Evolutionary conservation across 108 stramenopile genomes (phyloP).

Genomic region (Hondaea fermentalgiana): DNA sequence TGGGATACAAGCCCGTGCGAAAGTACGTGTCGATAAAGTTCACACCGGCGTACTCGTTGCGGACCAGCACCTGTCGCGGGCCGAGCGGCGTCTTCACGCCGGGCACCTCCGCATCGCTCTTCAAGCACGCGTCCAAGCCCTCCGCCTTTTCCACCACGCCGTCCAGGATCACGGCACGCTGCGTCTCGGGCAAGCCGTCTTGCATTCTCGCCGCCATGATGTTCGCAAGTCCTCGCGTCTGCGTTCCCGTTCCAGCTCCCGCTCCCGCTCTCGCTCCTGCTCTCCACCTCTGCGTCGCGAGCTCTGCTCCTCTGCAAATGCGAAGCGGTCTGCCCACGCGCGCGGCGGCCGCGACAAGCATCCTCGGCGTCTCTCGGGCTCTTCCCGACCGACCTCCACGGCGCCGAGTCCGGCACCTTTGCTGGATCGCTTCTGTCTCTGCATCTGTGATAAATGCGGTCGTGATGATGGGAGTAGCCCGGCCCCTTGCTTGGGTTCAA

Average conservation of each 20-base stretch:
- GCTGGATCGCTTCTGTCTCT: not conserved
- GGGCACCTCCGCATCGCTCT: not conserved
- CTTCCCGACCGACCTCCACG: no score
- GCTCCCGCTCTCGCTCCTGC: no score
- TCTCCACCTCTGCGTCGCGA: no score
- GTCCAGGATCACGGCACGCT: slow-evolving; percentile 54
- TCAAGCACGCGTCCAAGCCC: not conserved
- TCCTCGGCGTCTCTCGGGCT: no score
- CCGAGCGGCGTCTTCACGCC: not conserved
- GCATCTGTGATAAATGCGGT: not conserved
- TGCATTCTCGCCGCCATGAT: slow-evolving; percentile 62
- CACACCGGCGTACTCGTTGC: slow-evolving; percentile 61
- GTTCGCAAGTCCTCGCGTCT: not conserved
- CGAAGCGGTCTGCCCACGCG: no score
- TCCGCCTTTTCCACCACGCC: slow-evolving; percentile 6
- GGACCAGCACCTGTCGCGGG: slow-evolving; percentile 53
- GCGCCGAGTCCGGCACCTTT: no score
- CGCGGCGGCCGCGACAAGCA: no score
- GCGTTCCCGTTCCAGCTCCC: no score
- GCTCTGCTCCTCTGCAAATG: no score
- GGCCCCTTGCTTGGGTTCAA: no score
- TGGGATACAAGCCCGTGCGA: slow-evolving; percentile 61
- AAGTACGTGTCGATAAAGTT: slow-evolving; percentile 73
- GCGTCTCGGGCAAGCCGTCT: slow-evolving; percentile 66
- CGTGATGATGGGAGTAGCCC: not conserved